Conservation (phyloP, 2,329 filamentous ascomycete genomes). For the Colletotrichum orbiculare region DNA sequence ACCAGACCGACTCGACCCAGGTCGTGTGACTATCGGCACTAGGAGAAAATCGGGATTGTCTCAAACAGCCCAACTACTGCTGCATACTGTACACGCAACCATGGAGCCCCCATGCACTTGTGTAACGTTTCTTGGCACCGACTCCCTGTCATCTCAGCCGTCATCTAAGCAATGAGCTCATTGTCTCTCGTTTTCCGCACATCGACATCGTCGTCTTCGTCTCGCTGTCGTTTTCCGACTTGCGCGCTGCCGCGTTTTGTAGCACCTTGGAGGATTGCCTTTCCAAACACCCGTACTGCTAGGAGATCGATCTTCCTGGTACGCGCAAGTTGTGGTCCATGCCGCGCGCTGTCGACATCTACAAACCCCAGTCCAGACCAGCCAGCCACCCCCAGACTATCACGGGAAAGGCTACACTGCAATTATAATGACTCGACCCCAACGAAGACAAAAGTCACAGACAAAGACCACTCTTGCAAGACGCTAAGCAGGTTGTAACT, state of each 20-base stretch:
- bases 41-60: conserved; percentile 31
- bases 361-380: background rate
- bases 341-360: too few species aligned
- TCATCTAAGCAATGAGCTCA: conserved; percentile 31
- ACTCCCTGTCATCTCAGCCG: conserved; percentile 21
- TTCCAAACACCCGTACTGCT: too few species aligned
- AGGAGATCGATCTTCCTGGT: too few species aligned
- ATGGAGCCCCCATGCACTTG: conserved; percentile 33
- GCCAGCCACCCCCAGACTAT: conserved; percentile 4
- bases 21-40: conserved; percentile 34
- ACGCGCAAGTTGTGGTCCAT: too few species aligned
- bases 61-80: background rate
- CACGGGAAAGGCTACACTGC: conserved; percentile 5
- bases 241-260: too few species aligned
- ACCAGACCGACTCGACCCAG: conserved; percentile 3
- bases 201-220: conserved; percentile 4
- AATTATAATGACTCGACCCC: background rate
- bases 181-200: conserved; percentile 17
- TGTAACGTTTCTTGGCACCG: conserved; percentile 33
- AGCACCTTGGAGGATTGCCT: too few species aligned
- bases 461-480: conserved; percentile 13
- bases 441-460: background rate
- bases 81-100: conserved; percentile 22
- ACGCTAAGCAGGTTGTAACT: background rate
- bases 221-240: background rate